Percentiles rank a stretch among this genome's conserved stretches.
Evolutionary conservation across 495 filamentous ascomycete genomes (phyloP).

Genomic region (Stereocaulon alpinum): DNA sequence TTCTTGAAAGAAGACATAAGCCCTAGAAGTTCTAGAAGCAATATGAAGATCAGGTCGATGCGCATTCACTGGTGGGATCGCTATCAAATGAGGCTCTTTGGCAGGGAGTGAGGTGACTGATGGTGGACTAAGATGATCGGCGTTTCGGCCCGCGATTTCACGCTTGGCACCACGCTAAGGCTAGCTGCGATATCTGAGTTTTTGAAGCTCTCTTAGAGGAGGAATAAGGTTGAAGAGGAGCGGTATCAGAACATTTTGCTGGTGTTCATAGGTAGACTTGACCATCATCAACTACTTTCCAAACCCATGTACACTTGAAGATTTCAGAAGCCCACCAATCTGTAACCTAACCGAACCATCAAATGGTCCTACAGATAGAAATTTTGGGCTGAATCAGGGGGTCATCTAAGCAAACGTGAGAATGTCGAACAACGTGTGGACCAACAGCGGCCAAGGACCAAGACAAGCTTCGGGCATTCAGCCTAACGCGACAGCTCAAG

Average conservation of each 20-base stretch:
- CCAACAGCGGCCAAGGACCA: slow-evolving; percentile 10
- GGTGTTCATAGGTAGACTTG: too few species aligned
- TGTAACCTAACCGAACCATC: too few species aligned
- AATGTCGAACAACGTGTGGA: slow-evolving; percentile 19
- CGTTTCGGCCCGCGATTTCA: slow-evolving; percentile 5
- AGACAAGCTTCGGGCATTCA: slow-evolving; percentile 6
- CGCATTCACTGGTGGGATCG: background rate
- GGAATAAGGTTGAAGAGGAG: background rate
- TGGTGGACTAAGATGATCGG: background rate
- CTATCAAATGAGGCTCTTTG: slow-evolving; percentile 8
- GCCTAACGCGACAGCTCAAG: background rate
- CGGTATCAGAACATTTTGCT: background rate
- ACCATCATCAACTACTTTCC: background rate
- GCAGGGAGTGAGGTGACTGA: slow-evolving; percentile 5
- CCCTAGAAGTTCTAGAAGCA: background rate
- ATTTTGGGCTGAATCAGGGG: too few species aligned
- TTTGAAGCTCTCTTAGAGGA: background rate
- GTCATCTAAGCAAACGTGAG: background rate
- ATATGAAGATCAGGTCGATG: background rate
- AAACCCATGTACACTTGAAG: background rate
- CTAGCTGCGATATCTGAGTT: background rate
- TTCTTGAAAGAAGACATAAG: background rate
- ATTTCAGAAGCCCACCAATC: too few species aligned
- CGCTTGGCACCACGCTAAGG: background rate
- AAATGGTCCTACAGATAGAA: too few species aligned